Percentiles rank a stretch among this genome's conserved stretches.
phyloP scores from a whole-genome alignment of 2,329 filamentous ascomycete genomes.

The Diaporthe longicolla region DNA sequence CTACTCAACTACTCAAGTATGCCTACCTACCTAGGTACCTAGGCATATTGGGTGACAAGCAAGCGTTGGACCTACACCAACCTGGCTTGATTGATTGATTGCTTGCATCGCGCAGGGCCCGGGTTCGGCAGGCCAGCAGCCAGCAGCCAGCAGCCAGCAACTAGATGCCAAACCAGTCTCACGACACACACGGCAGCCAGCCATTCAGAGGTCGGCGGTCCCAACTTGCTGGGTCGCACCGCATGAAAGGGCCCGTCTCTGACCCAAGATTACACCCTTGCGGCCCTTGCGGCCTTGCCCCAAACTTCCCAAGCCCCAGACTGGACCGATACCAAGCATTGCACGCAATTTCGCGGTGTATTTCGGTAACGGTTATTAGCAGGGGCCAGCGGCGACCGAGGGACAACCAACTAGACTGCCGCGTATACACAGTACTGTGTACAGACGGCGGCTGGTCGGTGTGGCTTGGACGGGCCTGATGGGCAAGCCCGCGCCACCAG shows the following conservation, averaged over 20 bases:
- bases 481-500: constrained; percentile 5
- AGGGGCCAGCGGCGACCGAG: constrained; percentile 16
- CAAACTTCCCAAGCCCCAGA: background rate
- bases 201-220: constrained; percentile 13
- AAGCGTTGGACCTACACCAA: constrained; percentile 28
- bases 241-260: constrained; percentile 28
- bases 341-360: constrained; percentile 2
- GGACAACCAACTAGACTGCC: constrained; percentile 3
- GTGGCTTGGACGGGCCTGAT: constrained; percentile 34
- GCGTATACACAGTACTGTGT: background rate
- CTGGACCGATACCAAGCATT: constrained; percentile 31
- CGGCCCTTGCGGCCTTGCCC: background rate
- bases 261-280: constrained; percentile 2
- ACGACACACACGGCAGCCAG: constrained; percentile 24
- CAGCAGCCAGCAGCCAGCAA: constrained; percentile 17
- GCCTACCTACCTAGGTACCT: background rate
- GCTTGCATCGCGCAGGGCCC: constrained; percentile 13
- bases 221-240: constrained; percentile 31
- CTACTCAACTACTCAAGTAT: too few relatives aligned
- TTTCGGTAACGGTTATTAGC: constrained; percentile 17
- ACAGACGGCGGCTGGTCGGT: constrained; percentile 10
- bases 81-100: constrained; percentile 31
- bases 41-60: background rate
- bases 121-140: constrained; percentile 8
- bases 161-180: constrained; percentile 37